Evolutionary conservation across 345 rosid species (phyloP).

Genomic region (Tarenaya hassleriana): DNA sequence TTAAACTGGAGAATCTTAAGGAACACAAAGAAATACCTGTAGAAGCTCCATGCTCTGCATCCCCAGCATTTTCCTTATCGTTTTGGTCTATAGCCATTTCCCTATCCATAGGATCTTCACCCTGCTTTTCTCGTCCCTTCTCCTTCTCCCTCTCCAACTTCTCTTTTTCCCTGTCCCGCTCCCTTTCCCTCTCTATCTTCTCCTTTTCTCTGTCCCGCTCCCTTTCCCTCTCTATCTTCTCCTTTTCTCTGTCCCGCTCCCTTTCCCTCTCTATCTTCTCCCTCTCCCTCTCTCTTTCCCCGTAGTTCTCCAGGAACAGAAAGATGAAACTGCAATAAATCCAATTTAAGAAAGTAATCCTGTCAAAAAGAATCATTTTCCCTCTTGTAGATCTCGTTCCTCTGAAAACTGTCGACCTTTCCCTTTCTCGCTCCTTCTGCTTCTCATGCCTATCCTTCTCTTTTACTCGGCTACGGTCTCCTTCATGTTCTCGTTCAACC

Average conservation of each 20-base stretch:
- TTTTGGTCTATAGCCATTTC: conserved; percentile 63
- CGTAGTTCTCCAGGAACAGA: conserved; percentile 88
- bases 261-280: conserved; percentile 44
- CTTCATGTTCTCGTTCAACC: conserved; percentile 50
- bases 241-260: conserved; percentile 34
- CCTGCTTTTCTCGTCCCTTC: conserved; percentile 45
- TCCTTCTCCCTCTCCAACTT: conserved; percentile 42
- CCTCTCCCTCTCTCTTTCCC: conserved; percentile 62
- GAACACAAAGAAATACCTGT: conserved; percentile 33
- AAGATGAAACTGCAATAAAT: conserved; percentile 63
- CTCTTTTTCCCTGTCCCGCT: conserved; percentile 25
- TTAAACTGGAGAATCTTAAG: conserved; percentile 6
- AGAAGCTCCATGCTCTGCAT: conserved; percentile 51
- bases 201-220: no score
- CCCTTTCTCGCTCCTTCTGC: conserved; percentile 40
- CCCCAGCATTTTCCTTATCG: conserved; percentile 39
- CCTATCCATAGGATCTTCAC: conserved; percentile 40
- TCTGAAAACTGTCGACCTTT: no score
- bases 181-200: conserved; percentile 36
- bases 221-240: conserved; percentile 45
- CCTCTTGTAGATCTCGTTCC: no score
- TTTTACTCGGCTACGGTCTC: conserved; percentile 46
- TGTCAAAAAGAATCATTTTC: no score
- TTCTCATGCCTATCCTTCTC: conserved; percentile 70
- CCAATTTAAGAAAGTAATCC: not conserved